Percentiles rank a stretch among this genome's conserved stretches.
These are phyloP conservation scores for Penicillium paxilli DNA, from an alignment of 495 filamentous ascomycete species.

Conservation along the genomic window DNA sequence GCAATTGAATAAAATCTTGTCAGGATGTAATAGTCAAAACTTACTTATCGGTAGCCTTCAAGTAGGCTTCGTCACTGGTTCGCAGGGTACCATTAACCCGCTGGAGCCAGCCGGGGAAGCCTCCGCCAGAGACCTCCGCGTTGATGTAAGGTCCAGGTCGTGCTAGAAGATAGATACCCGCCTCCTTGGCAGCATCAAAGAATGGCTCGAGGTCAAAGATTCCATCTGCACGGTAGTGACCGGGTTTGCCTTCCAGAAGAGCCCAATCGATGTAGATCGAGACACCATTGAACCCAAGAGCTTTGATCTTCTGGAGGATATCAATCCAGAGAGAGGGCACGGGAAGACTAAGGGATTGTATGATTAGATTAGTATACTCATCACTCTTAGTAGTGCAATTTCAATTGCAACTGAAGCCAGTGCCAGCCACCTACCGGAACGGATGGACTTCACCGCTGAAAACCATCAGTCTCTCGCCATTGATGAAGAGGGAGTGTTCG, in stretches of 20 bases:
- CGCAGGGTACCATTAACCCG: conserved; percentile 61
- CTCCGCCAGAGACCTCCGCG: conserved; percentile 63
- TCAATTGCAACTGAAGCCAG: neutral
- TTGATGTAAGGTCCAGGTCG: conserved; percentile 72
- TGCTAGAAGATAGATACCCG: conserved; percentile 74
- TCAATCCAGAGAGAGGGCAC: conserved; percentile 72
- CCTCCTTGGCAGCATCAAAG: conserved; percentile 66
- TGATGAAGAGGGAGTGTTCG: conserved; percentile 69
- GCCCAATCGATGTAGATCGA: conserved; percentile 80
- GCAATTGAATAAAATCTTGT: neutral
- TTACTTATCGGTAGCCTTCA: conserved; percentile 65
- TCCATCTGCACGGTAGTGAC: conserved; percentile 66
- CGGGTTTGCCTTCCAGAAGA: conserved; percentile 73
- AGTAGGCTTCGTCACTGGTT: conserved; percentile 57
- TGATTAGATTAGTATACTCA: conserved; percentile 1
- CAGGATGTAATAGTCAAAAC: neutral
- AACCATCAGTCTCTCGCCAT: conserved; percentile 69
- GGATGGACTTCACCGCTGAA: conserved; percentile 76
- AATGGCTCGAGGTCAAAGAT: conserved; percentile 69
- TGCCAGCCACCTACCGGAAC: conserved; percentile 45
- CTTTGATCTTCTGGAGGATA: conserved; percentile 77
- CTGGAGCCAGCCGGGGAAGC: conserved; percentile 67
- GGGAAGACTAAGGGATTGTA: conserved; percentile 52
- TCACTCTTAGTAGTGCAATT: too few species aligned
- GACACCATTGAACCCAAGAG: conserved; percentile 72